Evolutionary conservation across 23 red algal genomes (phyloP), one percentile per base, ranked within the genome.

Genomic region (Chondrus crispus): DNA sequence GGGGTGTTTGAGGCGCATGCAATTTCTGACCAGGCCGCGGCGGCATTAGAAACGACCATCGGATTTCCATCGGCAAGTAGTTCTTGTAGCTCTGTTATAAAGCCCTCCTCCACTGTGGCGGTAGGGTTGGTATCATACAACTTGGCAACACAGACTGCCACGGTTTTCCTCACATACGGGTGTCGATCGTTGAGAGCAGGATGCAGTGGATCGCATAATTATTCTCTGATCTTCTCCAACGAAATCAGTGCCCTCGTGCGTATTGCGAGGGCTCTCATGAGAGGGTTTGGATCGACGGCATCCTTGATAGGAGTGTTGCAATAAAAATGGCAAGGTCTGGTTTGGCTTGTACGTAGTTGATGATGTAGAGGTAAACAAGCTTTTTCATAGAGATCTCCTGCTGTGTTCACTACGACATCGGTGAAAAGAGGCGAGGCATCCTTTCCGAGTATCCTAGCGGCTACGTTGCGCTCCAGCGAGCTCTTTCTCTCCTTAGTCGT

Each of bases 361-460:
- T 91, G 53, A 98, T 64, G 55, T 98, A 98, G 68, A 98, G 60
- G 86, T 98, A 98, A 57, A 95, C 88, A 48, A 98, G 87, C 76
- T 98, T 98, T 69, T 98, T 98, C 82, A 95, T 72, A 84, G 90
- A 93, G 20, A 46, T 95, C 79, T 9, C 58, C 80, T 3, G 88
- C 72, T 12, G 90, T 88, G 92, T 91, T 94, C 78, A 95, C 95
- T 19, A 98, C 68, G 42, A 98, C 96, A 68, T 95, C 96, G 19
- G 96, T 64, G 62, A 98, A 98, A 0, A 98, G 86, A 37, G 75
- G 68, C 38, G 96, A 95, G 5, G 93, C 80, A 88, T 98, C 96
- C 19, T 88, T 79, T 18, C 96, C 96, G 11, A 98, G 70, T 4
- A 81, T 95, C 96, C 95, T 93, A 19, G 88, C 60, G 1, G 93